phyloP scores from a whole-genome alignment of 306 rosid genomes.

The Acacia confusa region DNA sequence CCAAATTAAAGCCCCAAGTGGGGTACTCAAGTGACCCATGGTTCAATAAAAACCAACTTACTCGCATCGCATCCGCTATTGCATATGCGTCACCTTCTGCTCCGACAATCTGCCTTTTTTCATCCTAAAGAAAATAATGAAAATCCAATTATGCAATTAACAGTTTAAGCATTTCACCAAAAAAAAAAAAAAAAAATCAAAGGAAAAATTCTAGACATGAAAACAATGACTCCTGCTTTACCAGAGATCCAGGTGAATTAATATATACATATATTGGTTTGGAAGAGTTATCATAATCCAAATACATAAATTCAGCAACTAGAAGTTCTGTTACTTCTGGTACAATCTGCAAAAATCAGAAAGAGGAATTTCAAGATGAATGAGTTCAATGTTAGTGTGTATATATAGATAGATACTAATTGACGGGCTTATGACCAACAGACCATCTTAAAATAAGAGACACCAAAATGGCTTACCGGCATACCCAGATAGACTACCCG shows the following conservation, averaged over 20 bases:
- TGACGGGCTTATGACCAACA: background rate
- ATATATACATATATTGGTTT: constrained; percentile 90
- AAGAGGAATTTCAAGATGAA: constrained; percentile 26
- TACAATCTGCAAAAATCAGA: constrained; percentile 67
- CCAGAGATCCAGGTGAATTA: constrained; percentile 94
- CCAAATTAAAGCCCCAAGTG: constrained; percentile 10
- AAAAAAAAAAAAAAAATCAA: constrained; percentile 1
- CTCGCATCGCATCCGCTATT: constrained; percentile 83
- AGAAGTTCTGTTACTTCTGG: constrained; percentile 96
- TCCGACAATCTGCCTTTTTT: constrained; percentile 81
- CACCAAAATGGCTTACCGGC: constrained; percentile 69
- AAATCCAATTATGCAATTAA: constrained; percentile 26
- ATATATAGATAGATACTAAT: background rate
- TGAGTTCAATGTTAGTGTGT: background rate
- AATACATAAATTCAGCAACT: constrained; percentile 89
- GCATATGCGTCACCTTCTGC: constrained; percentile 91
- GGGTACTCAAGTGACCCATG: background rate
- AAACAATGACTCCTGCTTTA: constrained; percentile 32
- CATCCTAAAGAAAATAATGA: constrained; percentile 54
- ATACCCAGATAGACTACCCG: constrained; percentile 83
- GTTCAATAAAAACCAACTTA: constrained; percentile 51
- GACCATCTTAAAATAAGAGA: constrained; percentile 17
- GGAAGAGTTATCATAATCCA: constrained; percentile 79
- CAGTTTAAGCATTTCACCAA: background rate
- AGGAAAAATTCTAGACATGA: background rate